A percentile compares a stretch with the other conserved stretches of the same genome.
Conservation (phyloP, 805 yeast species). For the Saccharomycopsis sp. region DNA sequence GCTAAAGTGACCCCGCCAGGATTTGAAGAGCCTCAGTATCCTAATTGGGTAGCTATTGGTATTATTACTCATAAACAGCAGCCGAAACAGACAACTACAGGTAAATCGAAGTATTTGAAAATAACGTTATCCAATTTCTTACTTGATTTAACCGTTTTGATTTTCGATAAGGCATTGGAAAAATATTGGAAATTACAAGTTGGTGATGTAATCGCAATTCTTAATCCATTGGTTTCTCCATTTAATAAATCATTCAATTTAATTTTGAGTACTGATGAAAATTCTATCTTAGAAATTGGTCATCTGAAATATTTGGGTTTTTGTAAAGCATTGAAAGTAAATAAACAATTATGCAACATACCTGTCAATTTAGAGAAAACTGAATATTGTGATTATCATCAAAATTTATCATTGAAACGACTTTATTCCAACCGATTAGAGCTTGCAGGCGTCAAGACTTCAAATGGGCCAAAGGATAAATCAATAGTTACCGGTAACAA, state of each 20-base stretch:
- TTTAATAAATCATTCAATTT: conserved; percentile 43
- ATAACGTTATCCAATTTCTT: conserved; percentile 63
- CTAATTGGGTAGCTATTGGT: conserved; percentile 81
- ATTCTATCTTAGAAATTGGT: conserved; percentile 68
- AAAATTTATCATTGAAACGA: conserved; percentile 46
- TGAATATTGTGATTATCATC: conserved; percentile 66
- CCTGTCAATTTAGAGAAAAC: conserved; percentile 51
- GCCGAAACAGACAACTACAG: conserved; percentile 38
- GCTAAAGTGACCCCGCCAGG: conserved; percentile 65
- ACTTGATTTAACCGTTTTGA: conserved; percentile 48
- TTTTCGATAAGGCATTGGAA: conserved; percentile 63
- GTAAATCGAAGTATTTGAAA: conserved; percentile 44
- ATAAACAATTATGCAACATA: conserved; percentile 50
- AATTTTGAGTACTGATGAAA: conserved; percentile 41
- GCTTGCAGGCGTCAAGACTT: conserved; percentile 51
- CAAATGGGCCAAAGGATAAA: conserved; percentile 36
- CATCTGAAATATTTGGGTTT: conserved; percentile 56
- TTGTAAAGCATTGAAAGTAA: conserved; percentile 44
- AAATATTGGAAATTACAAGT: conserved; percentile 65
- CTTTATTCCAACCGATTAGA: conserved; percentile 67
- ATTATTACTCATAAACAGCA: conserved; percentile 52
- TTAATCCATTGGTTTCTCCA: conserved; percentile 63
- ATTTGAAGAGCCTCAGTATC: conserved; percentile 58
- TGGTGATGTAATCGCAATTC: conserved; percentile 67
- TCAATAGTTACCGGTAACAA: background rate